A percentile compares a stretch with the other conserved stretches of the same genome.
These are phyloP conservation scores for Apiotrichum mycotoxinovorans DNA, from an alignment of 1,284 basidiomycete genomes.

Conservation along the genomic window DNA sequence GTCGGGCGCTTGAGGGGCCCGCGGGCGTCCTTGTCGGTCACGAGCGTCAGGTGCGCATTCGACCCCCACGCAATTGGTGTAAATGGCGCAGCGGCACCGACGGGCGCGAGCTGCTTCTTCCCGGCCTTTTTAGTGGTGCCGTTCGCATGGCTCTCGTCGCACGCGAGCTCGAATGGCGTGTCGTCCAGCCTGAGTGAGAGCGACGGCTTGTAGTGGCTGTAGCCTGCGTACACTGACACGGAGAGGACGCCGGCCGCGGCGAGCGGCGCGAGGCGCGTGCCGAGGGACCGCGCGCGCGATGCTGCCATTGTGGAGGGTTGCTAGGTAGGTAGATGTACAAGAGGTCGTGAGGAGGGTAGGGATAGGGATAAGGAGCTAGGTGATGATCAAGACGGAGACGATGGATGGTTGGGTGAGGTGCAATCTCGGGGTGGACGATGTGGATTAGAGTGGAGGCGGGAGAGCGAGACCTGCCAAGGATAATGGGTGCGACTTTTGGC, in stretches of 20 bases:
- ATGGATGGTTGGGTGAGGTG: too few relatives aligned
- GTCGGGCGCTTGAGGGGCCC: constrained; percentile 34
- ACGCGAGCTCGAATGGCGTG: constrained; percentile 4
- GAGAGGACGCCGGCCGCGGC: constrained; percentile 1
- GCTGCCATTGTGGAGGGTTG: not conserved
- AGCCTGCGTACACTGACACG: constrained; percentile 2
- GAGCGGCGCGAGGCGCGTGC: constrained; percentile 12
- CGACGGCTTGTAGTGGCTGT: constrained; percentile 6
- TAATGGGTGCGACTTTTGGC: too few relatives aligned
- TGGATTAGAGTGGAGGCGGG: too few relatives aligned
- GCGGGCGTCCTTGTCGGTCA: constrained; percentile 27
- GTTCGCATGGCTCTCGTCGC: not conserved
- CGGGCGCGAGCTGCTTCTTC: not conserved
- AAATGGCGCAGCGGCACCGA: constrained; percentile 21
- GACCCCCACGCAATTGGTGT: constrained; percentile 44
- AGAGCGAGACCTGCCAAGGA: too few relatives aligned
- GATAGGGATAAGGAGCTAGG: too few relatives aligned
- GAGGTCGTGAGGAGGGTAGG: not conserved
- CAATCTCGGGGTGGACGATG: too few relatives aligned
- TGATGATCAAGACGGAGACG: too few relatives aligned
- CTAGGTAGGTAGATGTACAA: not conserved
- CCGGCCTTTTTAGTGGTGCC: not conserved
- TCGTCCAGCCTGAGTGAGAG: constrained; percentile 15
- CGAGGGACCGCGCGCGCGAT: constrained; percentile 4
- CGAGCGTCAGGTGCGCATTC: constrained; percentile 36